phyloP scores from a whole-genome alignment of 306 rosid genomes.

The Inga laurina region DNA sequence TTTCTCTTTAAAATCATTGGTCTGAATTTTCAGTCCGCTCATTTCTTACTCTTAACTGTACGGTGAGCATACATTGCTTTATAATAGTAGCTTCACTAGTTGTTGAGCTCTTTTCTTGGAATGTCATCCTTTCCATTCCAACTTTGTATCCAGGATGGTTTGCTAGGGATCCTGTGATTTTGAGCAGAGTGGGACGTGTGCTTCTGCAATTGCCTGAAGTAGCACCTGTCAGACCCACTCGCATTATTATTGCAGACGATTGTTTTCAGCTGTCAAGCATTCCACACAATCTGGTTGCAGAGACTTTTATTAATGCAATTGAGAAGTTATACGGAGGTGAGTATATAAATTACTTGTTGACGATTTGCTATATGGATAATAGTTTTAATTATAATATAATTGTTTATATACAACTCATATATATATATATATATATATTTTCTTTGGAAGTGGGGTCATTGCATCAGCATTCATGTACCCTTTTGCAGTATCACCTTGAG shows the following conservation, averaged over 20 bases:
- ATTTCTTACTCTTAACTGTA: not conserved
- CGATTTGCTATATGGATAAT: not conserved
- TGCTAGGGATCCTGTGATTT: slow-evolving; percentile 72
- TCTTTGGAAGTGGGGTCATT: not conserved
- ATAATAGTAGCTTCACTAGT: slow-evolving; percentile 3
- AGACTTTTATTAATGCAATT: slow-evolving; percentile 46
- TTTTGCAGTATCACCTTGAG: not conserved
- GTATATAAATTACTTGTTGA: not conserved
- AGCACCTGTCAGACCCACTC: slow-evolving; percentile 52
- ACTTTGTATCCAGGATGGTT: slow-evolving; percentile 81
- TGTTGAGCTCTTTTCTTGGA: slow-evolving; percentile 18
- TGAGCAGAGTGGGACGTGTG: slow-evolving; percentile 65
- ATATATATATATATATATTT: not conserved
- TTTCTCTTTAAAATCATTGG: not conserved
- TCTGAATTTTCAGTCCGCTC: not conserved
- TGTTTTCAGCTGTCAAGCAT: slow-evolving; percentile 73
- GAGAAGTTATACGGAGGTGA: slow-evolving; percentile 78
- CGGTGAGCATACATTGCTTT: not conserved
- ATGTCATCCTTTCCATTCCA: slow-evolving; percentile 32
- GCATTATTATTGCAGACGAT: slow-evolving; percentile 74
- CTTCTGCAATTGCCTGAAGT: slow-evolving; percentile 51
- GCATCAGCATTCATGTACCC: not conserved
- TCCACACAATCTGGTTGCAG: slow-evolving; percentile 51
- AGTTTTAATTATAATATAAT: not conserved
- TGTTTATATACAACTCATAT: slow-evolving; percentile 2